Percentiles rank a stretch among this genome's conserved stretches.
phyloP scores from a whole-genome alignment of 2,329 filamentous ascomycete species.

The Aureobasidium sp. region DNA sequence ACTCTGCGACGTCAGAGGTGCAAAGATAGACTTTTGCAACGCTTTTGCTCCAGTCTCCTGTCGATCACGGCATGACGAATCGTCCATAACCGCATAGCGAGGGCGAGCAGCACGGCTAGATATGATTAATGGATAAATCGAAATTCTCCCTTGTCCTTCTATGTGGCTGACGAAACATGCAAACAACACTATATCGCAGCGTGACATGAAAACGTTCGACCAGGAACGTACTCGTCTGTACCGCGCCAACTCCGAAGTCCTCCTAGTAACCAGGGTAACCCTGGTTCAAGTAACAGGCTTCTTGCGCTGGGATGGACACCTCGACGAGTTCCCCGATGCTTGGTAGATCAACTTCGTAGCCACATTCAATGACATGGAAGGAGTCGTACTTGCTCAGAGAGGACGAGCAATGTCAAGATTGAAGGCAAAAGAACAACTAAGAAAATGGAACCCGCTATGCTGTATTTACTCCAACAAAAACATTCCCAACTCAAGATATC shows the following conservation, averaged over 20 bases:
- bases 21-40: constrained; percentile 3
- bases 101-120: neutral
- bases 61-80: neutral
- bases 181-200: too few species aligned
- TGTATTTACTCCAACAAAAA: neutral
- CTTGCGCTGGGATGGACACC: too few species aligned
- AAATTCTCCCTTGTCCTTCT: neutral
- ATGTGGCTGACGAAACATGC: neutral
- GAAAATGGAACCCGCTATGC: too few species aligned
- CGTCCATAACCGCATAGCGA: neutral
- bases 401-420: too few species aligned
- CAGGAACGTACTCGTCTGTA: neutral
- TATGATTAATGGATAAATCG: neutral
- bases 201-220: neutral
- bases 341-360: too few species aligned
- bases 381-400: too few species aligned
- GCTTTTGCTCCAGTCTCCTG: neutral
- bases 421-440: too few species aligned
- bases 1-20: neutral
- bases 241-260: neutral
- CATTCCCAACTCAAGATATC: neutral
- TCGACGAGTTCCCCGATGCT: too few species aligned
- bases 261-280: neutral
- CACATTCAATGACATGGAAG: too few species aligned
- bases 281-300: neutral